A percentile compares a stretch with the other conserved stretches of the same genome.
Conservation (phyloP, 768 basidiomycete species). For the Lepiota subincarnata region DNA sequence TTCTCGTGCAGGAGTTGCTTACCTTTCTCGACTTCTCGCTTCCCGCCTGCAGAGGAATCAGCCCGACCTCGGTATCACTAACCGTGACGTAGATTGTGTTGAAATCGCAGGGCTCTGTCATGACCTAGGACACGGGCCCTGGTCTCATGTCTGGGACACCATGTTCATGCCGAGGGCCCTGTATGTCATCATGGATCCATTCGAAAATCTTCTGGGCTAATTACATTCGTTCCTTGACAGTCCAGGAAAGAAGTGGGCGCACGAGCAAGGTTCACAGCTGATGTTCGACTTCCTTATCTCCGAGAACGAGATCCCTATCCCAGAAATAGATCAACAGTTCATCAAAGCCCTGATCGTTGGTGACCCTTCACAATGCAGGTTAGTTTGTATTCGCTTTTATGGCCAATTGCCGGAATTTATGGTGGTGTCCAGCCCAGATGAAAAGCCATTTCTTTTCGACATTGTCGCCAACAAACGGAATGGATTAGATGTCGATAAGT, state of each 20-base stretch:
- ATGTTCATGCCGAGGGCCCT: constrained; percentile 63
- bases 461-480: constrained; percentile 82
- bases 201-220: background rate
- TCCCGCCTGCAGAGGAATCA: constrained; percentile 54
- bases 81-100: constrained; percentile 72
- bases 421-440: constrained; percentile 29
- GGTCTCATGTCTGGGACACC: constrained; percentile 82
- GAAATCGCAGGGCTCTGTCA: constrained; percentile 81
- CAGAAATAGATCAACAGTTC: constrained; percentile 46
- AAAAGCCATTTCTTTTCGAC: constrained; percentile 76
- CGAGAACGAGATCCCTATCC: constrained; percentile 49
- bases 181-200: constrained; percentile 36
- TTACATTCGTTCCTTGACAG: constrained; percentile 24
- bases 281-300: constrained; percentile 72
- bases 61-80: constrained; percentile 58
- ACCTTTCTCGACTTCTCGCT: constrained; percentile 64
- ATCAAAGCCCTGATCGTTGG: constrained; percentile 81
- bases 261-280: constrained; percentile 78
- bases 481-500: constrained; percentile 88
- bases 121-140: constrained; percentile 83
- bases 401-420: background rate
- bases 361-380: constrained; percentile 48
- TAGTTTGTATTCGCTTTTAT: constrained; percentile 19
- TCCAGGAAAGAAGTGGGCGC: constrained; percentile 53
- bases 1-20: constrained; percentile 57